phyloP scores from a whole-genome alignment of 495 filamentous ascomycete genomes.

The Aspergillus taichungensis region DNA sequence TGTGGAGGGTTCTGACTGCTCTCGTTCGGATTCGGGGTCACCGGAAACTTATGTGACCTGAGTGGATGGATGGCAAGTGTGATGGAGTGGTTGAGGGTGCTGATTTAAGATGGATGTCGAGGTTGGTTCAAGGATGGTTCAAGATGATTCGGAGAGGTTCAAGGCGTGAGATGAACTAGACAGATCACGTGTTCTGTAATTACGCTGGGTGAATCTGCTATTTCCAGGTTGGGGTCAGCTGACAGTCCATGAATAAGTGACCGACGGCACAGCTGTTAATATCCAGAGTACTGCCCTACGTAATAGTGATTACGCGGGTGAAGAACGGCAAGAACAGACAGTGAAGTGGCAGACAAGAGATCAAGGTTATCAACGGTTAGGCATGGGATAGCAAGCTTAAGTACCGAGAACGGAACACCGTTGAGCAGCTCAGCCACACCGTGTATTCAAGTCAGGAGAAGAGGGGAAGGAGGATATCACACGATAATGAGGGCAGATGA shows the following conservation, averaged over 20 bases:
- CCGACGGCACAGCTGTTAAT: slow-evolving; percentile 10
- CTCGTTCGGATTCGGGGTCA: too few relatives aligned
- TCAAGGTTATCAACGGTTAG: not conserved
- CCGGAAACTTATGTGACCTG: too few relatives aligned
- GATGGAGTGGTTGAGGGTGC: too few relatives aligned
- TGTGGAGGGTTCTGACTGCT: not conserved
- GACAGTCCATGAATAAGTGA: slow-evolving; percentile 7
- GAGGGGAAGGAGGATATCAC: not conserved
- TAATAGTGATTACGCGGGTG: slow-evolving; percentile 16
- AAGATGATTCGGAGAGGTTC: too few relatives aligned
- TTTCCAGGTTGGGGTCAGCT: slow-evolving; percentile 14
- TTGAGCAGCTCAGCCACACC: too few relatives aligned
- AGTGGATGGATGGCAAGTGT: too few relatives aligned
- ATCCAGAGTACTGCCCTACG: slow-evolving; percentile 12
- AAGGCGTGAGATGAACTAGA: too few relatives aligned
- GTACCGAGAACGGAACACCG: too few relatives aligned
- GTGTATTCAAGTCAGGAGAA: not conserved
- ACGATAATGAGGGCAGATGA: not conserved
- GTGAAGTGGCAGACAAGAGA: not conserved
- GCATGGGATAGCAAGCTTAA: not conserved
- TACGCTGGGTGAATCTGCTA: slow-evolving; percentile 11
- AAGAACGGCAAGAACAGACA: not conserved
- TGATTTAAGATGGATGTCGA: too few relatives aligned
- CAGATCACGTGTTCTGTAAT: slow-evolving; percentile 2
- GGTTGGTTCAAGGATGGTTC: too few relatives aligned